Evolutionary conservation across 495 filamentous ascomycete genomes (phyloP).

Genomic region (Penicillium steckii): DNA sequence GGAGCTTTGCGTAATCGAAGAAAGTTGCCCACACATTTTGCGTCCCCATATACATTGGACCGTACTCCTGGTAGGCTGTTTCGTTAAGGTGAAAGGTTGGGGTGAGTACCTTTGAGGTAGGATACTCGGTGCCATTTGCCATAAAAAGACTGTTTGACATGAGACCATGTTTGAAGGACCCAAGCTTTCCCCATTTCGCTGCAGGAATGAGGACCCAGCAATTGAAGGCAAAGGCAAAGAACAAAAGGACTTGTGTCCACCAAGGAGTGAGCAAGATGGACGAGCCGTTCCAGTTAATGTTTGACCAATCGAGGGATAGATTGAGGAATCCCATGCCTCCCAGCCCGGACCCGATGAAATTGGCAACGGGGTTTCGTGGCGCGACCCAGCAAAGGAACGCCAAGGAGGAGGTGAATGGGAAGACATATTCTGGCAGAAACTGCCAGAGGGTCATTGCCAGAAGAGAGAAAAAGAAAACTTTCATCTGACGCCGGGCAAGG

Average conservation of each 20-base stretch:
- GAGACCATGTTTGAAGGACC: conserved; percentile 47
- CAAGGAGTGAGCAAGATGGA: conserved; percentile 54
- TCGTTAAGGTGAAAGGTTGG: conserved; percentile 49
- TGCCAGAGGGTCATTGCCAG: conserved; percentile 55
- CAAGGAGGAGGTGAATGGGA: conserved; percentile 55
- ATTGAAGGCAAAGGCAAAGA: conserved; percentile 50
- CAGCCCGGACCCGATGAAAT: conserved; percentile 56
- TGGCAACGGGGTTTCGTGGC: conserved; percentile 51
- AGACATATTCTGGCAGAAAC: conserved; percentile 57
- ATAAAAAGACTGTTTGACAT: conserved; percentile 55
- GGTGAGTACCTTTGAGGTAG: conserved; percentile 44
- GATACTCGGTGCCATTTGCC: conserved; percentile 51
- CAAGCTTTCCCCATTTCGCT: conserved; percentile 53
- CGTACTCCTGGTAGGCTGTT: conserved; percentile 50
- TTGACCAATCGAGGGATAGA: conserved; percentile 56
- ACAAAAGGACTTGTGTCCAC: conserved; percentile 55
- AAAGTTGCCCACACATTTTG: conserved; percentile 56
- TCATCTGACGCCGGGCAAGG: conserved; percentile 50
- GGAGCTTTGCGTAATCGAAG: conserved; percentile 56
- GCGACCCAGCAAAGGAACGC: conserved; percentile 64
- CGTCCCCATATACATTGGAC: conserved; percentile 51
- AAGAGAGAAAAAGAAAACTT: conserved; percentile 52
- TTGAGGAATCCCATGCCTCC: conserved; percentile 61
- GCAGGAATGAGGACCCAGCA: conserved; percentile 56
- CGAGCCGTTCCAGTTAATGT: conserved; percentile 49